Conservation (phyloP, 2,329 filamentous ascomycete species). For the Clonostachys rosea region DNA sequence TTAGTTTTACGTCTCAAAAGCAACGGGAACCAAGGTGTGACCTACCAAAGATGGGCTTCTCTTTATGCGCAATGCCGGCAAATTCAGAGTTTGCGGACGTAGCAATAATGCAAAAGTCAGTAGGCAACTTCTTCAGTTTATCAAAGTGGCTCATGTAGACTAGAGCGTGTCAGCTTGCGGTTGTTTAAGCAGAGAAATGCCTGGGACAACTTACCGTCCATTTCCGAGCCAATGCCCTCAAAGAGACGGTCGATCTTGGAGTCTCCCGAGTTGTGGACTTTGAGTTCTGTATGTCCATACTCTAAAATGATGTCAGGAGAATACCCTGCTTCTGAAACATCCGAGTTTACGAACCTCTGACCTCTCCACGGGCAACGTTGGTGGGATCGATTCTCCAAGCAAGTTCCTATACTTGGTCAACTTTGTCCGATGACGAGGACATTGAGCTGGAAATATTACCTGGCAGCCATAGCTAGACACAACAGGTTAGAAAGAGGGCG, state of each 20-base stretch:
- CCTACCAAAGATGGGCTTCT: conserved; percentile 63
- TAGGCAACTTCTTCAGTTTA: conserved; percentile 72
- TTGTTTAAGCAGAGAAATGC: not conserved
- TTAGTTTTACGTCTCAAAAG: conserved; percentile 2
- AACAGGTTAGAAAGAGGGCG: too few relatives aligned
- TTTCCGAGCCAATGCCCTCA: conserved; percentile 49
- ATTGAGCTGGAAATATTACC: not conserved
- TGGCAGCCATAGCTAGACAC: conserved; percentile 54
- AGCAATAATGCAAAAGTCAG: conserved; percentile 69
- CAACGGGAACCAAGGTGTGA: not conserved
- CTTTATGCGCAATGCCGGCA: conserved; percentile 72
- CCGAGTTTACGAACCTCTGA: conserved; percentile 24
- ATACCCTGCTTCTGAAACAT: too few relatives aligned
- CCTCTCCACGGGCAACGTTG: conserved; percentile 46
- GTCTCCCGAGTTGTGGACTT: too few relatives aligned
- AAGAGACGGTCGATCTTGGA: conserved; percentile 74
- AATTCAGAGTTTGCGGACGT: conserved; percentile 72
- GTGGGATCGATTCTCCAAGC: conserved; percentile 60
- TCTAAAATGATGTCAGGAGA: conserved; percentile 29
- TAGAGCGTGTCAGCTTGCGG: conserved; percentile 4
- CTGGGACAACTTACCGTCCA: conserved; percentile 1
- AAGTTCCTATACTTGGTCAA: conserved; percentile 36
- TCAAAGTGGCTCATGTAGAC: conserved; percentile 88
- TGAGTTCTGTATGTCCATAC: conserved; percentile 67
- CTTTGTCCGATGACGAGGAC: too few relatives aligned